phyloP scores from a whole-genome alignment of 768 basidiomycete genomes.

The Podaxis mareebaensis region DNA sequence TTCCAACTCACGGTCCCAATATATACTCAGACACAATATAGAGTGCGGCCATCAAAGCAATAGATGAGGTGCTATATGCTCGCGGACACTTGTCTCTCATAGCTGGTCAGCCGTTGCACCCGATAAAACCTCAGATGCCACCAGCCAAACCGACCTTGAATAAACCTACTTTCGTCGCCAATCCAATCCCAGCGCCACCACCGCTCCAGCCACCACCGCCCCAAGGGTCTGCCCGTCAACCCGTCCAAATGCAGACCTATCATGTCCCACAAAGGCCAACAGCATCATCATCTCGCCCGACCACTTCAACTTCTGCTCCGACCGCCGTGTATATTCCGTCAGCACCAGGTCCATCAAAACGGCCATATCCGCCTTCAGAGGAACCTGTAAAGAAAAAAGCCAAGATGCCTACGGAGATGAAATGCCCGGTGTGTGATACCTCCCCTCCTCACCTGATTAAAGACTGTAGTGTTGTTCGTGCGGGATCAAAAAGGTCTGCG shows the following conservation, averaged over 20 bases:
- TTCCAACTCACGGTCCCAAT: neutral
- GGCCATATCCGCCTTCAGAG: constrained; percentile 27
- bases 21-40: constrained; percentile 26
- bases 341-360: constrained; percentile 33
- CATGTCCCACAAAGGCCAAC: constrained; percentile 4
- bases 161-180: constrained; percentile 12
- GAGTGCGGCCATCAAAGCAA: constrained; percentile 66
- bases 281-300: neutral
- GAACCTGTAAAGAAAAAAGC: constrained; percentile 39
- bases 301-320: neutral
- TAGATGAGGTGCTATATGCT: constrained; percentile 61
- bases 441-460: constrained; percentile 46
- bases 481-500: constrained; percentile 55
- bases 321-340: neutral
- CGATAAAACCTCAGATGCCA: constrained; percentile 38
- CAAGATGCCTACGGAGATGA: constrained; percentile 23
- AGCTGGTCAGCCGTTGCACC: constrained; percentile 62
- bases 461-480: constrained; percentile 54
- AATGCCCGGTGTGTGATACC: constrained; percentile 51
- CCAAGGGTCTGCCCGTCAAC: neutral
- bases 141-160: constrained; percentile 17
- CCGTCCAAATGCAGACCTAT: neutral
- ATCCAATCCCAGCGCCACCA: neutral
- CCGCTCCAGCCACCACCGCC: neutral
- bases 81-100: constrained; percentile 61